Percentiles rank a stretch among this genome's conserved stretches.
Conservation (phyloP, 768 basidiomycete species). For the Leccinum truebloodii region DNA sequence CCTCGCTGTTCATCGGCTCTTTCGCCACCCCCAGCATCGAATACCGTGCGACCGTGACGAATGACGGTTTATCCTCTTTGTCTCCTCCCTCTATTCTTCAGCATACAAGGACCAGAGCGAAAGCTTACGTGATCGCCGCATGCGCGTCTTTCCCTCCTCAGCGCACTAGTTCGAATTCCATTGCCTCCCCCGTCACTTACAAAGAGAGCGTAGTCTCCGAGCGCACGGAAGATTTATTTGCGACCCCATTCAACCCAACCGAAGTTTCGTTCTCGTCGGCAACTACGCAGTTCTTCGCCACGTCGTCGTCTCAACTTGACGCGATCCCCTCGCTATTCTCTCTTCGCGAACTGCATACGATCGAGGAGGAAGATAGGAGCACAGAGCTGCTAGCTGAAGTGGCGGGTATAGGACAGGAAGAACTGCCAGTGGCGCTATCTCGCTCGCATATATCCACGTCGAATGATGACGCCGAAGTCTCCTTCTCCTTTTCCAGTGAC, state of each 20-base stretch:
- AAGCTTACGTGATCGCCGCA: not conserved
- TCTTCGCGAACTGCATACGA: constrained; percentile 1
- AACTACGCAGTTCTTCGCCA: not conserved
- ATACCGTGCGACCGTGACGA: not conserved
- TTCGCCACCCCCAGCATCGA: not conserved
- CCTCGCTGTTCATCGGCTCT: not conserved
- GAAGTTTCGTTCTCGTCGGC: not conserved
- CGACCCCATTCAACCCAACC: not conserved
- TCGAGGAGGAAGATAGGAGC: constrained; percentile 8
- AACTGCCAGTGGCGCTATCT: not conserved
- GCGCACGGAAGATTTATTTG: not conserved
- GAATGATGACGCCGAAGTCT: constrained; percentile 3
- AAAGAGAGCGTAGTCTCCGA: not conserved
- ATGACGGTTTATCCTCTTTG: not conserved
- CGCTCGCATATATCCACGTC: not conserved
- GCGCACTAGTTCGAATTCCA: not conserved
- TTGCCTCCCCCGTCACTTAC: not conserved
- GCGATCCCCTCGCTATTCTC: not conserved
- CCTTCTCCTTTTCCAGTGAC: constrained; percentile 10
- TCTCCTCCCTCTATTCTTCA: not conserved
- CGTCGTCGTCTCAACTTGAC: not conserved
- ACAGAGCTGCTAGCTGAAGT: not conserved
- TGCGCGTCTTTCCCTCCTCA: not conserved
- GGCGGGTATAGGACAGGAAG: constrained; percentile 1
- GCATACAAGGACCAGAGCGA: not conserved